Conservation (phyloP, 108 stramenopile species). For the Cylindrotheca closterium region DNA sequence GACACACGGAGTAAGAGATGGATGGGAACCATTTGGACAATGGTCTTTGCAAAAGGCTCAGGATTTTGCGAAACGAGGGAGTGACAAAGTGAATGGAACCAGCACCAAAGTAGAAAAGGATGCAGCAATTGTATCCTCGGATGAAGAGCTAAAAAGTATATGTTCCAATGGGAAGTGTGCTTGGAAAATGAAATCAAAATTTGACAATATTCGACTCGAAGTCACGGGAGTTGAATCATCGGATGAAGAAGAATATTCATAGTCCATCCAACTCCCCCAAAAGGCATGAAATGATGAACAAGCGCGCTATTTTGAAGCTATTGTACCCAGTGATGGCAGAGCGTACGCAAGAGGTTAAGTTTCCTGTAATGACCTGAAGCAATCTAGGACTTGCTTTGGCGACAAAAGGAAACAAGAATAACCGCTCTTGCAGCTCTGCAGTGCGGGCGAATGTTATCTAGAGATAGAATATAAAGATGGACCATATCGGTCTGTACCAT, state of each 20-base stretch:
- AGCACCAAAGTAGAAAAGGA: constrained; percentile 5
- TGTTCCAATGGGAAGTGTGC: constrained; percentile 81
- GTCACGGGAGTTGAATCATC: constrained; percentile 22
- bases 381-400: background rate
- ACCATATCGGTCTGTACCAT: too few relatives aligned
- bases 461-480: too few relatives aligned
- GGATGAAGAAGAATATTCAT: constrained; percentile 66
- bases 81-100: constrained; percentile 34
- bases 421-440: too few relatives aligned
- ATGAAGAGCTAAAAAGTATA: constrained; percentile 55
- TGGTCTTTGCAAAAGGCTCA: constrained; percentile 78
- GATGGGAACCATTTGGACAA: constrained; percentile 90
- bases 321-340: background rate
- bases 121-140: constrained; percentile 9
- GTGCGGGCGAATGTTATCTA: too few relatives aligned
- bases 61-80: constrained; percentile 52
- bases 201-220: constrained; percentile 66
- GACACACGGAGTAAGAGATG: constrained; percentile 62
- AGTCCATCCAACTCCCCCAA: constrained; percentile 79
- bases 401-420: background rate
- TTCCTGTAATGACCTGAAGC: background rate
- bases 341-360: too few relatives aligned
- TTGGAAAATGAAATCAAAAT: constrained; percentile 77
- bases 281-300: constrained; percentile 84
- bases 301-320: background rate